Conservation (phyloP, 805 yeast species). For the Kodamaea fukazawae region DNA sequence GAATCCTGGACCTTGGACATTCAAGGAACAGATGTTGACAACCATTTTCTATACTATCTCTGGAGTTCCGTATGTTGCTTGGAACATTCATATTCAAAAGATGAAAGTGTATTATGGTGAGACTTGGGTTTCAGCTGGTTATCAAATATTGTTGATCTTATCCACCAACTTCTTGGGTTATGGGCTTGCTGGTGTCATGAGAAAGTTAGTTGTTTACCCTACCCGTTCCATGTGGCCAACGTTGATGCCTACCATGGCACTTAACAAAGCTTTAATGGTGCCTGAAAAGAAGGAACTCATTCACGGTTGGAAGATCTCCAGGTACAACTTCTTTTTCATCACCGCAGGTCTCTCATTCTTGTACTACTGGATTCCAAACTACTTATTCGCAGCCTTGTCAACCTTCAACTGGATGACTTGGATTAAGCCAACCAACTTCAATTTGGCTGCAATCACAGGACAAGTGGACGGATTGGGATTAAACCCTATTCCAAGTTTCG, state of each 20-base stretch:
- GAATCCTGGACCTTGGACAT: slow-evolving; percentile 65
- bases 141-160: slow-evolving; percentile 21
- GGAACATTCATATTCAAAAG: slow-evolving; percentile 11
- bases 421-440: slow-evolving; percentile 26
- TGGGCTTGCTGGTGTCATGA: slow-evolving; percentile 29
- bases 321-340: slow-evolving; percentile 20
- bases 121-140: slow-evolving; percentile 30
- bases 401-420: slow-evolving; percentile 31
- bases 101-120: slow-evolving; percentile 20
- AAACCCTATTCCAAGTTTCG: slow-evolving; percentile 30
- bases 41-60: slow-evolving; percentile 44
- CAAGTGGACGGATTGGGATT: slow-evolving; percentile 24
- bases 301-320: slow-evolving; percentile 31
- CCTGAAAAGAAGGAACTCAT: slow-evolving; percentile 26
- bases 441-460: slow-evolving; percentile 26
- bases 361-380: slow-evolving; percentile 30
- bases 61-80: slow-evolving; percentile 20
- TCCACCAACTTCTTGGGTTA: slow-evolving; percentile 28
- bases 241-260: slow-evolving; percentile 28
- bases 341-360: slow-evolving; percentile 18
- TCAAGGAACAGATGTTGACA: slow-evolving; percentile 64
- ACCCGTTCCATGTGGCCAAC: slow-evolving; percentile 53
- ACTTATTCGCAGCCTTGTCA: slow-evolving; percentile 24
- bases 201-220: slow-evolving; percentile 47
- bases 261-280: slow-evolving; percentile 24